Base-by-base conservation (phyloP, 352 stramenopile species). In the Pythium apleroticum region DNA sequence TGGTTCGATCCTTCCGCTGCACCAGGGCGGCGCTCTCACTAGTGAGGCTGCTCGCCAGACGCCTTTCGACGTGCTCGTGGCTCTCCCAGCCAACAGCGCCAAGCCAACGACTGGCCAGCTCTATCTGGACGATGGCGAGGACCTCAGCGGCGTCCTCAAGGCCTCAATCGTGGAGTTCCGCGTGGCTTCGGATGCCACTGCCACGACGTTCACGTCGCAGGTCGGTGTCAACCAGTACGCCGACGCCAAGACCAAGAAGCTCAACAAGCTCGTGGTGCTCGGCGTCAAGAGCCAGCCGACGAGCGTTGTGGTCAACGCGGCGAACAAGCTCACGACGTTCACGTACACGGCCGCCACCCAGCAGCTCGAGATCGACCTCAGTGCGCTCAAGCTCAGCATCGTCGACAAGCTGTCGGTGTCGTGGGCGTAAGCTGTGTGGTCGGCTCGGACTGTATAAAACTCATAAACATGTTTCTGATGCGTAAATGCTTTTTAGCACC, bases 51-150 rank as follows among this genome's bases (percentile, higher is more conserved):
- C 77, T 50, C 81, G 78, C 15, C 24, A 68, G 27, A 87, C 73
- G 12, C 64, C 79, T 14, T 90, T 80, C 61, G 71, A 81, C 27
- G 66, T 90, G 4, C n/a, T 87, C 9, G 66, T 90, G 9, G 79
- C 79, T 6, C 59, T 84, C 6, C 46, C 64, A 24, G 43, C 64
- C 7, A 25, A 25, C 1, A 65, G 27, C 25, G 57, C 60, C 43
- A 50, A 50, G n/a, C 60, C 10, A 11, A 67, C 78, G 4, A 74
- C 22, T 5, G 75, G 78, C 37, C 66, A 86, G n/a, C 58, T 90
- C 15, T 90, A 81, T 50, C 41, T 86, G 57, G 81, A 88, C 25
- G 76, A 85, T 49, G 77, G 75, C 20, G 81, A 84, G 31, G 70
- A 80, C 14, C 64, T 88, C 19, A 69, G 52, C 39, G 68, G 71